A percentile compares a stretch with the other conserved stretches of the same genome.
phyloP scores from a whole-genome alignment of 2,329 filamentous ascomycete genomes.

The Pestalotiopsis sp. region DNA sequence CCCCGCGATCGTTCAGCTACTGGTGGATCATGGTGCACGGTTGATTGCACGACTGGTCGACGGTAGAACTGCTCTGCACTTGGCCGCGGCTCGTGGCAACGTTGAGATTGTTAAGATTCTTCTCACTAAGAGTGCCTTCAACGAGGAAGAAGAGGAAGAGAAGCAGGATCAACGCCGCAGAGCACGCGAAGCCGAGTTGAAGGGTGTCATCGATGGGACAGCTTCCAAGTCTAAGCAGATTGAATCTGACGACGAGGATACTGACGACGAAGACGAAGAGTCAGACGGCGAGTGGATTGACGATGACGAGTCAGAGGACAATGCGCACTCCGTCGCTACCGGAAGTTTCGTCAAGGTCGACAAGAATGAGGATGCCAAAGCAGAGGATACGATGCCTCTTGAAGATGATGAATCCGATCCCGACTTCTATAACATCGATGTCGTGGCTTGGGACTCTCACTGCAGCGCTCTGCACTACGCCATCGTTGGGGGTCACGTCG shows the following conservation, averaged over 20 bases:
- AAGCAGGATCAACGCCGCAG: constrained; percentile 53
- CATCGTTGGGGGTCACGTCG: constrained; percentile 71
- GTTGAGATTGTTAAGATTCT: constrained; percentile 71
- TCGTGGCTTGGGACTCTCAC: constrained; percentile 77
- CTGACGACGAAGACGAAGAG: constrained; percentile 35
- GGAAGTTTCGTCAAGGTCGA: constrained; percentile 75
- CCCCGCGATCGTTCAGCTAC: constrained; percentile 67
- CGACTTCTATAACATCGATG: constrained; percentile 79
- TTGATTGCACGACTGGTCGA: constrained; percentile 77
- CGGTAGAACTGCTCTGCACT: constrained; percentile 79
- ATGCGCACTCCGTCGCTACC: constrained; percentile 58
- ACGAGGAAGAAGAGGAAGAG: constrained; percentile 69
- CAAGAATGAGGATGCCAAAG: constrained; percentile 38
- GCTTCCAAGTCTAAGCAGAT: background rate
- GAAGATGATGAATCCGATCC: constrained; percentile 68
- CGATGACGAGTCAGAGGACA: constrained; percentile 52
- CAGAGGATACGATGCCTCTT: constrained; percentile 44
- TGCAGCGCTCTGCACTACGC: constrained; percentile 78
- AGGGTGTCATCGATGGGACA: constrained; percentile 20
- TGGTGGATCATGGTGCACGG: constrained; percentile 74
- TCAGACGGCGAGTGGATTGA: constrained; percentile 52
- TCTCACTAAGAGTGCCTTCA: constrained; percentile 73
- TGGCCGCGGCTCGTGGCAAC: constrained; percentile 73
- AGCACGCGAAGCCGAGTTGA: constrained; percentile 31
- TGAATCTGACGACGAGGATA: constrained; percentile 29